These are phyloP conservation scores for Gossypium gossypioides DNA, from an alignment of 441 rosid genomes.

Conservation along the genomic window DNA sequence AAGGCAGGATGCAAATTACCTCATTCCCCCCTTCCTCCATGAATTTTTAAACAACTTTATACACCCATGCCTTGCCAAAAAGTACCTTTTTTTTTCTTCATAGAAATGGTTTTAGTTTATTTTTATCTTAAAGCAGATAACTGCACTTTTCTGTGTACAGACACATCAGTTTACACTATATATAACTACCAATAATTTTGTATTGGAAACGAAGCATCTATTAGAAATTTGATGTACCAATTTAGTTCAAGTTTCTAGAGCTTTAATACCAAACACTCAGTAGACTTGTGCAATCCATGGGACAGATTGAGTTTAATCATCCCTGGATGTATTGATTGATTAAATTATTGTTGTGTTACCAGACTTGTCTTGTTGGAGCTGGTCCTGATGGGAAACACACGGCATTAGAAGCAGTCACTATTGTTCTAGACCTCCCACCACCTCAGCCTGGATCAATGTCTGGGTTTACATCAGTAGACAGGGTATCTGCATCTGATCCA, in stretches of 20 bases:
- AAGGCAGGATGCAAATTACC: not conserved
- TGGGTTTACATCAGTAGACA: constrained; percentile 78
- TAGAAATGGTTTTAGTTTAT: not conserved
- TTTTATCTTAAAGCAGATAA: not conserved
- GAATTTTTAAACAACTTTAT: not conserved
- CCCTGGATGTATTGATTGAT: not conserved
- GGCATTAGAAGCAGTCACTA: constrained; percentile 98
- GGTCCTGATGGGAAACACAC: constrained; percentile 99
- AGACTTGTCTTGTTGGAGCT: constrained; percentile 99
- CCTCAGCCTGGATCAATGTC: constrained; percentile 98
- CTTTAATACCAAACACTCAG: not conserved
- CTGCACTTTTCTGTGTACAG: not conserved
- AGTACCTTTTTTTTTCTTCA: not conserved
- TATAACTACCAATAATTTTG: not conserved
- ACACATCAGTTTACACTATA: not conserved
- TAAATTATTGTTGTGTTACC: constrained; percentile 11
- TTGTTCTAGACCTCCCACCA: constrained; percentile 97
- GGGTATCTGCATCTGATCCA: constrained; percentile 95
- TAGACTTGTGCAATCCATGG: not conserved
- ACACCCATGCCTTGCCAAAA: not conserved
- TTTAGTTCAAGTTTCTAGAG: not conserved
- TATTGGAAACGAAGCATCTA: not conserved
- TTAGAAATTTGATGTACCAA: not conserved
- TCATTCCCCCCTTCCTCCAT: not conserved
- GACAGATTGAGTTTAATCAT: not conserved